A percentile compares a stretch with the other conserved stretches of the same genome.
phyloP scores from a whole-genome alignment of 805 yeast species.

The Isabelozyma pseudorhagii region DNA sequence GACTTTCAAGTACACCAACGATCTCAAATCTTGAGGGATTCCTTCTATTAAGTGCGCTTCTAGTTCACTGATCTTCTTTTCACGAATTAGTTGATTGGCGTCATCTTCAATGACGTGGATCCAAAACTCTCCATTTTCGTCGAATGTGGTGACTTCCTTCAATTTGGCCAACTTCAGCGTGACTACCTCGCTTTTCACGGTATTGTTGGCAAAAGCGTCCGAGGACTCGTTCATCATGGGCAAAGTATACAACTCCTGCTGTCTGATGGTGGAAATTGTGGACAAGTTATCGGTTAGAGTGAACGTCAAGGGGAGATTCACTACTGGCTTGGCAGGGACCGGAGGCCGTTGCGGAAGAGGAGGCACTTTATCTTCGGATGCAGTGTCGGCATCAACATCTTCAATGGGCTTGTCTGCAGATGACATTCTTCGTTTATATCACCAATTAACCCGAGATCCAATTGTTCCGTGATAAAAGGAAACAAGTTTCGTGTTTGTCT shows the following conservation, averaged over 20 bases:
- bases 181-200: constrained; percentile 5
- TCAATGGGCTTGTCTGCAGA: background rate
- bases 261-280: constrained; percentile 19
- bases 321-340: background rate
- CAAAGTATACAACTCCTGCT: constrained; percentile 19
- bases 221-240: constrained; percentile 25
- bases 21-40: constrained; percentile 27
- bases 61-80: constrained; percentile 7
- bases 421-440: background rate
- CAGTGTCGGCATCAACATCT: background rate
- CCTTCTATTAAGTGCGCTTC: constrained; percentile 24
- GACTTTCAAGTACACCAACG: constrained; percentile 29
- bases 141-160: background rate
- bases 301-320: constrained; percentile 5
- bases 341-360: background rate
- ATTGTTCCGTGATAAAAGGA: background rate
- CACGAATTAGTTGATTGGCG: constrained; percentile 9
- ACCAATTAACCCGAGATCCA: background rate
- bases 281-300: constrained; percentile 16
- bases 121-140: background rate
- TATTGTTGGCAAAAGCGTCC: constrained; percentile 16
- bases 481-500: background rate
- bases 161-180: constrained; percentile 3
- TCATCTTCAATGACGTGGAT: constrained; percentile 1
- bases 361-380: background rate